phyloP scores from a whole-genome alignment of 169 alveolate species.

The Eimeria acervulina region DNA sequence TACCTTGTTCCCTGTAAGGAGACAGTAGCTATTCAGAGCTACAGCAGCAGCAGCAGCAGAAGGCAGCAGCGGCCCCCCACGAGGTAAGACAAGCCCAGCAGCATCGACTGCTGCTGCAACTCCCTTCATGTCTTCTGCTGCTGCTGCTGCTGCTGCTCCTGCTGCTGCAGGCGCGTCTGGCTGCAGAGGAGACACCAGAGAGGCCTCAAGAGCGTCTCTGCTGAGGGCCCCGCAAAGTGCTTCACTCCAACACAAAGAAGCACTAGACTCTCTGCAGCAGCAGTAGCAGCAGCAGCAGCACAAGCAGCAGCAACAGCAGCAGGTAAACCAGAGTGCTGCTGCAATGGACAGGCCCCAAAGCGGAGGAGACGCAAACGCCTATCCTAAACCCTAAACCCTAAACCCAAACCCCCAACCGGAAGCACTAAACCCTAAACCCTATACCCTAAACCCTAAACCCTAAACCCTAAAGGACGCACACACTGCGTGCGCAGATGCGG shows the following conservation, averaged over 20 bases:
- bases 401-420: background rate
- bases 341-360: background rate
- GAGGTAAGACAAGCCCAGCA: constrained; percentile 3
- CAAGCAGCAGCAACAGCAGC: background rate
- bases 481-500: constrained; percentile 30
- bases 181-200: constrained; percentile 1
- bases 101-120: constrained; percentile 1
- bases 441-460: constrained; percentile 14
- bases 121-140: constrained; percentile 12
- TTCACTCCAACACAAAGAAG: background rate
- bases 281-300: constrained; percentile 50
- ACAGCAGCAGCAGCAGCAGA: constrained; percentile 15
- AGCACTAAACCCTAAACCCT: constrained; percentile 8
- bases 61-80: background rate
- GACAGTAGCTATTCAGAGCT: background rate
- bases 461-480: constrained; percentile 26
- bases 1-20: constrained; percentile 11
- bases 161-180: background rate
- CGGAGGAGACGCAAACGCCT: background rate
- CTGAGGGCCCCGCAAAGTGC: background rate
- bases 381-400: background rate
- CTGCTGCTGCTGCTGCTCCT: constrained; percentile 56
- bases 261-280: constrained; percentile 12
- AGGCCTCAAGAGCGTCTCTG: constrained; percentile 40
- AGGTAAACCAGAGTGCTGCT: background rate